Base-by-base conservation (phyloP, 352 stramenopile species). In the Pythium volutum region DNA sequence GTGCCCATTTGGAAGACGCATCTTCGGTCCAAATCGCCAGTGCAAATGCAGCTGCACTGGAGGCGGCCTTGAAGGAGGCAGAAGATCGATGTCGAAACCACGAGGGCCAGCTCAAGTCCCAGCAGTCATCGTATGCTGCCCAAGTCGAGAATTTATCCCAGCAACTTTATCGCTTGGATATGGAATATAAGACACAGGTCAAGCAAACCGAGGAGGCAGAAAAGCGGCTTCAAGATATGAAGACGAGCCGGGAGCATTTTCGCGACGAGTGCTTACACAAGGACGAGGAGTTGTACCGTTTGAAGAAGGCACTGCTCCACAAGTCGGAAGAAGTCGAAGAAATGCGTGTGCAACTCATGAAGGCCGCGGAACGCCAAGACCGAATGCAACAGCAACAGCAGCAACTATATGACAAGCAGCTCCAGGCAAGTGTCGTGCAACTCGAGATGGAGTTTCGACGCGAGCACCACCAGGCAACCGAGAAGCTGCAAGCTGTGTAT, bases 371-470 rank as follows among this genome's bases (percentile, higher is more conserved):
- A n/a, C 75, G 75, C 0, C 70, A 86, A 38, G 79, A 91, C 22
- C 71, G 73, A 20, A 47, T 88, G 10, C 69, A 74, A 12, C 64
- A 79, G 34, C 81, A 91, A 41, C 81, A 89, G 38, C 72, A 88
- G 59, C 73, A 78, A 33, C 38, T 88, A 14, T 88, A 77, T 31
- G 70, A 83, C 16, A 67, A 82, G 26, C 77, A 86, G 23, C 66
- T 87, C 1, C 69, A 87, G 51, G 70, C 74, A 0, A 81, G 76
- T 10, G 56, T 88, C 27, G 59, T 83, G 18, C 77, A 89, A 51
- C 49, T 89, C 6, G 81, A 91, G 59, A 80, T 87, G 71, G 81
- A 91, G 49, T 91, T 91, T 27, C 79, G 81, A 18, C 79, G 77
- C 25, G 79, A 91, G 34, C 69, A 86, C 41, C 69, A 85, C 22